phyloP scores from a whole-genome alignment of 305 asterid species.

The Solanum hybrid region DNA sequence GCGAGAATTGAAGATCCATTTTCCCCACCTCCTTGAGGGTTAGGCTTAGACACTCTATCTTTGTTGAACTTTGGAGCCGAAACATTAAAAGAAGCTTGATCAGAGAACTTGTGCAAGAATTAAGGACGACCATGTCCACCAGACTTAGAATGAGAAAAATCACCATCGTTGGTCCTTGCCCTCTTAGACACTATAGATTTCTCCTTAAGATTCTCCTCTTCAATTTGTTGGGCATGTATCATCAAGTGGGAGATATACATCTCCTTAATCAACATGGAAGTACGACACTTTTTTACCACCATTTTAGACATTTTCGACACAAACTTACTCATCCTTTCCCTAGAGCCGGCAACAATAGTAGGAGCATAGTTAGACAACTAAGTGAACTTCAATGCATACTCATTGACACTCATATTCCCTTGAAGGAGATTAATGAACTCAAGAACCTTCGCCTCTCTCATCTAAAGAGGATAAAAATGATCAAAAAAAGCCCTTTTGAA shows the following conservation, averaged over 20 bases:
- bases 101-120: not conserved
- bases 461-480: too few species aligned
- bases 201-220: not conserved
- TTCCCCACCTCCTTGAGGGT: not conserved
- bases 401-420: not conserved
- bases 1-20: not conserved
- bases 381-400: not conserved
- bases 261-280: not conserved
- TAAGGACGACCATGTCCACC: not conserved
- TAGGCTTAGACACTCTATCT: not conserved
- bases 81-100: too few species aligned
- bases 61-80: not conserved
- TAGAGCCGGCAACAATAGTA: not conserved
- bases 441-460: not conserved
- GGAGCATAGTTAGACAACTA: not conserved
- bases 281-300: not conserved
- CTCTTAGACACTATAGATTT: not conserved
- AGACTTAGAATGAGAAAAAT: not conserved
- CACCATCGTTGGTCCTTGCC: not conserved
- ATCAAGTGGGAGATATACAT: not conserved
- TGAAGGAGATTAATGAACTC: not conserved
- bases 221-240: not conserved
- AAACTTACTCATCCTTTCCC: not conserved
- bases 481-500: not conserved
- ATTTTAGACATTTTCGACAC: not conserved